Evolutionary conservation across 106 monocot genomes (phyloP).

Genomic region (Platanthera guangdongensis): DNA sequence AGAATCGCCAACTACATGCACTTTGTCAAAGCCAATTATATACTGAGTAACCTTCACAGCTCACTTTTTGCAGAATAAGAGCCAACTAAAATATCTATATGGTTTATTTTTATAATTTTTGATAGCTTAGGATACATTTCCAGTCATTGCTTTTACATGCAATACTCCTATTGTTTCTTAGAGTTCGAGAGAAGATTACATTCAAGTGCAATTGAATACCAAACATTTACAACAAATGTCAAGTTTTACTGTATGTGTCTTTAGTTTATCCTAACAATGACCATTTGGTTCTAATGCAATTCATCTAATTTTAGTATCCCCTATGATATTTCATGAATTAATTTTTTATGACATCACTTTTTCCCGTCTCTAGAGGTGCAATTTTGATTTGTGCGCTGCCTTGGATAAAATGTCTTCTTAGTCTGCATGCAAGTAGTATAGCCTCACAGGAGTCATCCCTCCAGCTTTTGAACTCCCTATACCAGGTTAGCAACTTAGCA

Average conservation of each 20-base stretch:
- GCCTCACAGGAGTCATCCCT: constrained; percentile 67
- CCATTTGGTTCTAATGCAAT: background rate
- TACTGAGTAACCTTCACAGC: background rate
- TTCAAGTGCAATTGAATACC: background rate
- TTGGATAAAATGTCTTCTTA: constrained; percentile 62
- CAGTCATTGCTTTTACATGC: background rate
- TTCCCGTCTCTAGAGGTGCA: constrained; percentile 40
- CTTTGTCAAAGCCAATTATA: background rate
- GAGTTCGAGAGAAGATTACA: background rate
- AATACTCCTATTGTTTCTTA: background rate
- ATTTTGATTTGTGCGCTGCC: constrained; percentile 56
- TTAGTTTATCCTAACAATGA: background rate
- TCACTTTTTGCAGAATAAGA: background rate
- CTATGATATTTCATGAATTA: background rate
- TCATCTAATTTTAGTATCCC: background rate
- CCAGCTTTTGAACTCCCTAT: constrained; percentile 49
- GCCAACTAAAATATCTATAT: background rate
- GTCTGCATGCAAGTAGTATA: constrained; percentile 68
- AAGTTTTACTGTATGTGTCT: background rate
- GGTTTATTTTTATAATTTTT: background rate
- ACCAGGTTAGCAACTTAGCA: constrained; percentile 39
- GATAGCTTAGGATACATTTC: background rate
- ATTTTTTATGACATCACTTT: background rate
- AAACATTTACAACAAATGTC: background rate
- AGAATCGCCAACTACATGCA: background rate